A percentile compares a stretch with the other conserved stretches of the same genome.
Conservation (phyloP, 163 green algal species). For the Chloroidium sp. region DNA sequence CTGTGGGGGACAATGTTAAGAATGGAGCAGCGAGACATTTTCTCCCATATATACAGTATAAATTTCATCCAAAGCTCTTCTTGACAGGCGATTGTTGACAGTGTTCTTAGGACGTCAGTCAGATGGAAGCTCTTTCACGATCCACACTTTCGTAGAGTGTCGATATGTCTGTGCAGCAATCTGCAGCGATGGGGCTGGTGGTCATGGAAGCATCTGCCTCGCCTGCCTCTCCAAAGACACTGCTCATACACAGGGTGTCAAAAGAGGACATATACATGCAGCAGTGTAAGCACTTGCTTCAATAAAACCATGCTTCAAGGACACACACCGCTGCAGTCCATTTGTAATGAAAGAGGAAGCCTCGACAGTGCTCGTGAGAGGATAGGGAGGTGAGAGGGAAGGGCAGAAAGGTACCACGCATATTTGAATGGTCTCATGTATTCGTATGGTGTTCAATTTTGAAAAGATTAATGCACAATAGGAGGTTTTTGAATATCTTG, state of each 20-base stretch:
- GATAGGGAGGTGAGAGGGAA: too few relatives aligned
- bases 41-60: background rate
- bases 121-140: background rate
- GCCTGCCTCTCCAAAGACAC: conserved; percentile 58
- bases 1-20: too few relatives aligned
- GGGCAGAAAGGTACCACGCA: too few relatives aligned
- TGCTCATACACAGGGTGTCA: conserved; percentile 82
- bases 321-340: background rate
- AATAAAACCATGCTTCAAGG: background rate
- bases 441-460: too few relatives aligned
- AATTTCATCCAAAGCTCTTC: background rate
- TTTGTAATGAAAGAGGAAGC: too few relatives aligned
- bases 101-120: background rate
- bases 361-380: too few relatives aligned
- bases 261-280: conserved; percentile 66
- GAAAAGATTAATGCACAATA: too few relatives aligned
- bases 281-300: background rate
- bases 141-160: background rate
- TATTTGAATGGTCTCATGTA: too few relatives aligned
- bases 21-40: background rate
- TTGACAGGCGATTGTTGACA: conserved; percentile 1
- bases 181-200: conserved; percentile 68
- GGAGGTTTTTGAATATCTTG: too few relatives aligned
- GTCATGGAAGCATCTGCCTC: conserved; percentile 49
- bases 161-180: conserved; percentile 41